Base-by-base conservation (phyloP, 140 eudicot genomes). In the Senecio squalidus region DNA sequence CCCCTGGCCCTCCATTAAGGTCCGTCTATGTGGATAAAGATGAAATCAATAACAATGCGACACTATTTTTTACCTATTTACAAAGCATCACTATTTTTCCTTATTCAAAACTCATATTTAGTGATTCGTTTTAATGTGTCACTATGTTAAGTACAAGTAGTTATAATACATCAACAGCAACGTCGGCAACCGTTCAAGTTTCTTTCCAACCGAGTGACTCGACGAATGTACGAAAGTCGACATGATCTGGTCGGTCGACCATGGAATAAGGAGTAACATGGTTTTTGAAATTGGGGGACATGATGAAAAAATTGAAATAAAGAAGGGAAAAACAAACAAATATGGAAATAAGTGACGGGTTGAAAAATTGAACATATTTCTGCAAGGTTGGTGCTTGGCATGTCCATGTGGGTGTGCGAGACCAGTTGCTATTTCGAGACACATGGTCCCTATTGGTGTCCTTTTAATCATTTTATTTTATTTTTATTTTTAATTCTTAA, bases 361-460 rank as follows among this genome's bases (percentile, higher is more conserved):
- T 47, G 55, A 45, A 63, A 72, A 72, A 64, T 72, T 67, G 67
- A 71, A 72, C 67, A 72, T 39, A 63, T 22, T 26, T 25, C 44
- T 72, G 77, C 77, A 72, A 72, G 77, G 77, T 72, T 55, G 77
- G 77, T 72, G 67, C 67, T 72, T 72, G 72, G 72, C 77, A 72
- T 14, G 20, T 46, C 48, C 77, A 72, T 72, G 77, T 71, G 77
- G 65, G 70, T 62, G 70, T 62, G 70, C 44, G 64, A 54, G 58
- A 55, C 31, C 62, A 21, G 70, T 39, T 71, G 76, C 28, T 70
- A 39, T 71, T 62, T 63, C 21, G 24, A 18, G 64, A 64, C 72
- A 64, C 71, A 64, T 72, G 72, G 66, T 66, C 63, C 72, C 71
- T 25, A 18, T 21, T 21, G 8, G 77, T 64, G 46, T 26, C 36